Evolutionary conservation across 805 yeast species (phyloP), one percentile per base, ranked within the genome.

Genomic region (Yamadazyma laniorum): DNA sequence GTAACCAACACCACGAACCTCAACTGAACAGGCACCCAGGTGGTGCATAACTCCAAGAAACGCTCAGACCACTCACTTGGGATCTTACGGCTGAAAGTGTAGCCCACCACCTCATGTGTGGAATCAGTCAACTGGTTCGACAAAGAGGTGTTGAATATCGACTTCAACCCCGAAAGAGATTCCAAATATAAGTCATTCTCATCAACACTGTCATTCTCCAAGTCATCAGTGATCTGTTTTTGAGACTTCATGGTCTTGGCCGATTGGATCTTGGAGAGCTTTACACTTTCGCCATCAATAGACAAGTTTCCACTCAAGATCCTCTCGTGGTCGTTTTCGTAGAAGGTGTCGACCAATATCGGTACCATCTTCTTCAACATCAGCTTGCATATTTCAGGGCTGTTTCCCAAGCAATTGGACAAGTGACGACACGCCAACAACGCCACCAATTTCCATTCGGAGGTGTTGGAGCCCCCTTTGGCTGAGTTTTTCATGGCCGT

Each of bases 11-110:
- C 72, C 19, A 79, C 64, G 62, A 84, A 87, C 45, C 95, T 68
- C 47, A 79, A 70, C 54, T 80, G 95, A 26, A 80, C 93, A 0
- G 88, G 97, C 7, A 87, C 77, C 76, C 90, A 87, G 27, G 77
- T 74, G 6, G 89, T 79, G 41, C 86, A 74, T 44, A 79, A 65
- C 45, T 80, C 82, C 25, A 86, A 61, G 32, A 90, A 64, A 7
- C 68, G 58, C 19, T 73, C 65, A 2, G 76, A 67, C 90, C 90
- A 83, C 5, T 47, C 44, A 1, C 19, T n/a, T 11, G 48, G 44
- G 28, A 60, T 57, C 29, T 40, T 28, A 30, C 61, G 14, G 33
- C 52, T 44, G 68, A 70, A 75, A 12, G 53, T 58, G 43, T 51
- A 40, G 27, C 64, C 57, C 7, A 79, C 63, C 15, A 86, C 65